Conservation (phyloP, 1,284 basidiomycete species). For the Paramarasmius palmivorus region DNA sequence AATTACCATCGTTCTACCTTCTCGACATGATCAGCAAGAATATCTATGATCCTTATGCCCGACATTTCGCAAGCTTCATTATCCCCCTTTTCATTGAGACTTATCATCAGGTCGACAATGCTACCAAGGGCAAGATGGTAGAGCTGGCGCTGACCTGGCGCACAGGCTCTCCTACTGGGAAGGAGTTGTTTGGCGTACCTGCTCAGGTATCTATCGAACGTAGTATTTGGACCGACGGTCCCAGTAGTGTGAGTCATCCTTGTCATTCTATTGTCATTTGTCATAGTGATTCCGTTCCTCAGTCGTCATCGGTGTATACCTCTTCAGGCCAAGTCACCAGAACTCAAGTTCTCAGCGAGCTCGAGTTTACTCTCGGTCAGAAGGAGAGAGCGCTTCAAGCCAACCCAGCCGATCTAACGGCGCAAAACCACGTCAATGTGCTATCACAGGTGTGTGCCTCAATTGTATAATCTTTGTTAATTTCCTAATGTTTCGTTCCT, state of each 20-base stretch:
- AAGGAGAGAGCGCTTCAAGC: slow-evolving; percentile 67
- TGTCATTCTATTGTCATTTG: neutral
- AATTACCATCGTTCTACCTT: slow-evolving; percentile 93
- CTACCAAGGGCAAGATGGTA: slow-evolving; percentile 90
- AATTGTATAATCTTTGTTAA: slow-evolving; percentile 13
- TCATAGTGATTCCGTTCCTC: neutral
- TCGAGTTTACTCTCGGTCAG: slow-evolving; percentile 76
- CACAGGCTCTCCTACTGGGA: slow-evolving; percentile 75
- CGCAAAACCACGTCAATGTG: slow-evolving; percentile 68
- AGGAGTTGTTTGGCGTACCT: slow-evolving; percentile 79
- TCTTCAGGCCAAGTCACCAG: slow-evolving; percentile 54
- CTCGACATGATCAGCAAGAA: slow-evolving; percentile 97
- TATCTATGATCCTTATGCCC: slow-evolving; percentile 87
- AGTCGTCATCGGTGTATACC: slow-evolving; percentile 19
- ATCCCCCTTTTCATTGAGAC: slow-evolving; percentile 81
- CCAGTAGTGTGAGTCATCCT: slow-evolving; percentile 34
- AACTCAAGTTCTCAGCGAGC: slow-evolving; percentile 76
- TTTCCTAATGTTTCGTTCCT: slow-evolving; percentile 11
- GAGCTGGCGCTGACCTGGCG: slow-evolving; percentile 95
- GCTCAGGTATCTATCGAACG: slow-evolving; percentile 77
- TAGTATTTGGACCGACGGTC: slow-evolving; percentile 69
- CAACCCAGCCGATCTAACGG: slow-evolving; percentile 65
- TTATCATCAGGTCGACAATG: slow-evolving; percentile 81
- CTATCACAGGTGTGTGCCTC: slow-evolving; percentile 65
- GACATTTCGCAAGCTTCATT: slow-evolving; percentile 76